Base-by-base conservation (phyloP, 2,329 filamentous ascomycete genomes). In the Verticillium nubilum region DNA sequence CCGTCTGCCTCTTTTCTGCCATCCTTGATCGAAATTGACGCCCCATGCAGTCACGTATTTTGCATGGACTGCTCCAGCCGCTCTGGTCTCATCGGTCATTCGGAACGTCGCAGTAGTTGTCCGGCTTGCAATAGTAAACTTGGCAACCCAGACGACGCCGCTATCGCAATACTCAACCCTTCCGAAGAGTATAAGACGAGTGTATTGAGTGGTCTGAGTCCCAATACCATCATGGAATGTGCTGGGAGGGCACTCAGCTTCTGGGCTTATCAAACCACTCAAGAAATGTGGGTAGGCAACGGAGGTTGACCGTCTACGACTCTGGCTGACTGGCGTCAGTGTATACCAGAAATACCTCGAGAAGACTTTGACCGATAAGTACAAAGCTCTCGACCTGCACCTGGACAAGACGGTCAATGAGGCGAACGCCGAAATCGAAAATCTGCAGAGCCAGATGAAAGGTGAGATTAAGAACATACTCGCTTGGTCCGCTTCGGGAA, bases 181-280 rank as follows among this genome's bases (percentile, higher is more conserved):
- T 87, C 86, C 0, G 93, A 97, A 67, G 92, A 96, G 65, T 96
- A 95, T 78, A 96, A 96, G 73, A 92, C 90, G 0, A 93, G 88
- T 61, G 84, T 96, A 0, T 78, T 97, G 12, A 92, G 90, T 68
- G 94, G 94, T 0, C 76, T 97, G 1, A 90, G 86, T 61, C 94
- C 94, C 1, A 87, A 82, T 33, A 80, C 88, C 29, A 90, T 97
- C 63, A 92, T 96, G 82, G 93, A 97, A 67, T 96, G 92, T 72
- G 89, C 91, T 25, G 86, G 88, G 5, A 83, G 90, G 65, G 92
- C 88, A 1, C 73, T 97, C 64, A 85, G 83, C 31, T 97, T 97
- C 70, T 96, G 92, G 88, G 87, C 86, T 29, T 97, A 96, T 67
- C 92, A 97, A 70, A 86, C 87, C 23, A 87, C 86, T 2, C 90